Evolutionary conservation across 1,284 basidiomycete genomes (phyloP).

Genomic region (Puccinia brachypodii): DNA sequence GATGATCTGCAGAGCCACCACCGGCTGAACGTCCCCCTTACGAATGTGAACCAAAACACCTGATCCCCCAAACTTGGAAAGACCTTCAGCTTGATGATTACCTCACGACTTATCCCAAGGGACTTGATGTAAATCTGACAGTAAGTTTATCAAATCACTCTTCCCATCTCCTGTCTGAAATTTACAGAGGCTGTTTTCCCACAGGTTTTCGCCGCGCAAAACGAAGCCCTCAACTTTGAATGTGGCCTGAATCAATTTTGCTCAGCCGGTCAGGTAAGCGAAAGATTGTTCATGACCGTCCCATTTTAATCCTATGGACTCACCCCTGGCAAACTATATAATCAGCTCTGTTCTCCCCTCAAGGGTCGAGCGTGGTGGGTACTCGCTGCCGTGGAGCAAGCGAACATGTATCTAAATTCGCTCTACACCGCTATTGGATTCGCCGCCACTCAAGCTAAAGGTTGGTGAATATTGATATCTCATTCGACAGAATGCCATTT

Average conservation of each 20-base stretch:
- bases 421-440: constrained; percentile 9
- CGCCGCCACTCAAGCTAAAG: constrained; percentile 5
- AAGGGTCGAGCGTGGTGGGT: not conserved
- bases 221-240: not conserved
- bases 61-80: too few relatives aligned
- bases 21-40: too few relatives aligned
- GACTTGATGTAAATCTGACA: not conserved
- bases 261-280: not conserved
- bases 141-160: not conserved
- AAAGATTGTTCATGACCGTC: not conserved
- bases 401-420: not conserved
- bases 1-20: not conserved
- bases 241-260: not conserved
- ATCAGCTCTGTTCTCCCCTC: not conserved
- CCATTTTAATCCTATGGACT: not conserved
- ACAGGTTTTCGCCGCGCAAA: not conserved
- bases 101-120: not conserved
- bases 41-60: too few relatives aligned
- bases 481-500: not conserved
- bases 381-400: not conserved
- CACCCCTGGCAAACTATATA: not conserved
- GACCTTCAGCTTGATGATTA: too few relatives aligned
- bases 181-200: not conserved
- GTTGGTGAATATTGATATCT: not conserved
- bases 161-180: too few relatives aligned